Conservation (phyloP, 2,329 filamentous ascomycete genomes). For the Claviceps fusiformis region DNA sequence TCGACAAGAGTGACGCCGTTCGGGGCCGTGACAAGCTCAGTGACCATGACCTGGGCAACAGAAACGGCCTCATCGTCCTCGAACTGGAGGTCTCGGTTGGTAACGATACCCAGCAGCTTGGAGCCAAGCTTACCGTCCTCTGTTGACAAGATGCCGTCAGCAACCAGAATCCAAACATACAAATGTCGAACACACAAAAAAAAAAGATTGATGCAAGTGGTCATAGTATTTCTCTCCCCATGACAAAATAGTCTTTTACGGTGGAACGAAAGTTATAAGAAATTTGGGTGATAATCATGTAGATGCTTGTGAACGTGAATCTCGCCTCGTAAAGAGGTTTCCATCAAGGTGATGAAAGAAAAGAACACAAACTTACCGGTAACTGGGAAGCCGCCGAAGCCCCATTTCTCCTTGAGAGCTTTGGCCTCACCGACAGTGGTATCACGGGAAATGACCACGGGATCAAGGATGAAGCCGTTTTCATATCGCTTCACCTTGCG, state of each 20-base stretch:
- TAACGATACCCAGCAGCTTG: constrained; percentile 94
- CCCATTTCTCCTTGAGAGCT: constrained; percentile 92
- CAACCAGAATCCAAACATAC: background rate
- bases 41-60: constrained; percentile 89
- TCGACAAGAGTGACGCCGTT: constrained; percentile 72
- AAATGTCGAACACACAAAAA: background rate
- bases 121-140: constrained; percentile 87
- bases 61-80: constrained; percentile 60
- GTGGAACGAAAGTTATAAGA: constrained; percentile 99
- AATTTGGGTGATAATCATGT: constrained; percentile 65
- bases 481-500: constrained; percentile 98
- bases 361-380: constrained; percentile 59
- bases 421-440: constrained; percentile 87
- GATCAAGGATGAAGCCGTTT: constrained; percentile 97
- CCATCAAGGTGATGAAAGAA: constrained; percentile 6
- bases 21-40: constrained; percentile 76
- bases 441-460: constrained; percentile 74
- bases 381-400: constrained; percentile 95
- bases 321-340: background rate
- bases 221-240: constrained; percentile 52
- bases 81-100: constrained; percentile 96
- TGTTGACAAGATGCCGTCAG: constrained; percentile 25
- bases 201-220: constrained; percentile 10
- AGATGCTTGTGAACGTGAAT: constrained; percentile 20
- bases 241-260: constrained; percentile 73